These are phyloP conservation scores for Pichia kudriavzevii DNA, from an alignment of 1,139 yeast species.

Conservation along the genomic window DNA sequence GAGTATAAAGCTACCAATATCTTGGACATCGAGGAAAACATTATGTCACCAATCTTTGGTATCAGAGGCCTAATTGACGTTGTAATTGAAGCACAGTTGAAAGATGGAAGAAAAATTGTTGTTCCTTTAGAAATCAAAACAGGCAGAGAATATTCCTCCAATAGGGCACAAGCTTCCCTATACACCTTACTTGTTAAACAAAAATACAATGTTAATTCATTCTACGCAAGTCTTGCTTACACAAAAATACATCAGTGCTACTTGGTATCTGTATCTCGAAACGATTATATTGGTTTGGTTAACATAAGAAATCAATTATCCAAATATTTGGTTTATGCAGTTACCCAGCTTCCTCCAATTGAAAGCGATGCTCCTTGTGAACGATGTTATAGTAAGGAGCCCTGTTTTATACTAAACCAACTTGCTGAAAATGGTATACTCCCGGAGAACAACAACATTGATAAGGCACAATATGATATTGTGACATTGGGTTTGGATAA, in stretches of 20 bases:
- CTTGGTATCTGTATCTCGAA: constrained; percentile 38
- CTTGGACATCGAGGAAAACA: constrained; percentile 80
- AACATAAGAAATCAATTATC: constrained; percentile 70
- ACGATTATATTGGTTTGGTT: constrained; percentile 55
- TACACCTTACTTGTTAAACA: constrained; percentile 77
- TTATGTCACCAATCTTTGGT: constrained; percentile 89
- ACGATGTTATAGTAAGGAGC: constrained; percentile 50
- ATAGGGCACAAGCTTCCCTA: constrained; percentile 83
- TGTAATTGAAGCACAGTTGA: constrained; percentile 54
- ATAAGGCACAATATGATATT: constrained; percentile 36
- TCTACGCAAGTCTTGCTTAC: constrained; percentile 65
- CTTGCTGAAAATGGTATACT: constrained; percentile 51
- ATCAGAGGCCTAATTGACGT: constrained; percentile 89
- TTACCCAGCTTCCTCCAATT: constrained; percentile 52
- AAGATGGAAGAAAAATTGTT: constrained; percentile 39
- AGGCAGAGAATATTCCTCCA: constrained; percentile 59
- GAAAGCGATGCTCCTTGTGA: constrained; percentile 55
- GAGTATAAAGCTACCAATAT: constrained; percentile 53
- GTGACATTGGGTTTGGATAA: constrained; percentile 46
- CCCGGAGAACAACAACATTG: constrained; percentile 40
- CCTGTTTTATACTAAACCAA: constrained; percentile 66
- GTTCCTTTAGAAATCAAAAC: constrained; percentile 89
- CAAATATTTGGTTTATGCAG: constrained; percentile 43
- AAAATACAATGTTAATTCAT: constrained; percentile 61
- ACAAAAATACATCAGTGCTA: constrained; percentile 48